Percentiles rank a stretch among this genome's conserved stretches.
phyloP scores from a whole-genome alignment of 768 basidiomycete species.

The Gautieria morchelliformis region DNA sequence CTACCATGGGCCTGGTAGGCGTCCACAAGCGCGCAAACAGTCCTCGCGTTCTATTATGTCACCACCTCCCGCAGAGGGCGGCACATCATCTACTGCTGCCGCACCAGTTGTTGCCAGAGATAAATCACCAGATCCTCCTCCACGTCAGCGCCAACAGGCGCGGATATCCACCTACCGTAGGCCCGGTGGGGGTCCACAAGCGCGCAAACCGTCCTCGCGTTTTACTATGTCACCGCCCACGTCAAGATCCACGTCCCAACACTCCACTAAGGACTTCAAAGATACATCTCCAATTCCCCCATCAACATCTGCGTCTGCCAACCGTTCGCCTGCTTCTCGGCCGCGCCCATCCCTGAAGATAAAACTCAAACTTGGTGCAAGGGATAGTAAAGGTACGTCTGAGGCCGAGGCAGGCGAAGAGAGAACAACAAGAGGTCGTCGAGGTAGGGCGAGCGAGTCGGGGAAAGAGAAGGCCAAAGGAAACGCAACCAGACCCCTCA shows the following conservation, averaged over 20 bases:
- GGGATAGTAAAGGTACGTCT: slow-evolving; percentile 10
- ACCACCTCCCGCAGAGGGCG: neutral
- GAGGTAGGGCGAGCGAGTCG: neutral
- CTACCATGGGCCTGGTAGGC: no score
- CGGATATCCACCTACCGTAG: no score
- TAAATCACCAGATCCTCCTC: neutral
- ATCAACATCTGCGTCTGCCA: neutral
- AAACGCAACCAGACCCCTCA: neutral
- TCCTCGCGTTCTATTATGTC: neutral
- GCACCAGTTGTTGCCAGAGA: neutral
- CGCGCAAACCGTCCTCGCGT: neutral
- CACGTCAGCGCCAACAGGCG: no score
- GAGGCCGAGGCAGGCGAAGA: neutral
- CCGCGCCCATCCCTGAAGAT: slow-evolving; percentile 35
- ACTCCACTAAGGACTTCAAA: neutral
- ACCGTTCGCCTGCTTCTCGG: neutral
- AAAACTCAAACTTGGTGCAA: slow-evolving; percentile 46
- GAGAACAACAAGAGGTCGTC: neutral
- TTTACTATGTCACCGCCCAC: neutral
- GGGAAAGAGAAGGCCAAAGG: neutral
- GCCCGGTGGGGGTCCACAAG: no score
- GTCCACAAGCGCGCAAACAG: no score
- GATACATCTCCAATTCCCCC: neutral
- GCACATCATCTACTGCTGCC: neutral
- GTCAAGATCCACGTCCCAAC: neutral